These are phyloP conservation scores for Skeletonema marinoi DNA, from an alignment of 108 stramenopile species.

Conservation along the genomic window DNA sequence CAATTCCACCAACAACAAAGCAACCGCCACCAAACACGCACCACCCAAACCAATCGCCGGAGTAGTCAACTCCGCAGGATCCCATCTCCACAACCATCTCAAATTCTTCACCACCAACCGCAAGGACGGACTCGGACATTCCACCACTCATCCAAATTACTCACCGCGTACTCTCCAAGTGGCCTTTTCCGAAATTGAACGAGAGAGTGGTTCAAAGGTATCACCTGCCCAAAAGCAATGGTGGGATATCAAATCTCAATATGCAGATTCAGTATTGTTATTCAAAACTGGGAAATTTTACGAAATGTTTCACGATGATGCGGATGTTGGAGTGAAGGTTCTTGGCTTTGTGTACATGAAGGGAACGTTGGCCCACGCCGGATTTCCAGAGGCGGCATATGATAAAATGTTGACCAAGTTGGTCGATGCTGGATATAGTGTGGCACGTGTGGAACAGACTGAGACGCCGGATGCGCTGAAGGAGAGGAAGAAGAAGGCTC, in stretches of 20 bases:
- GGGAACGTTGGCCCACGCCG: conserved; percentile 92
- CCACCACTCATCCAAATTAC: conserved; percentile 77
- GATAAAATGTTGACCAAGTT: conserved; percentile 85
- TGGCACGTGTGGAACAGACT: conserved; percentile 99
- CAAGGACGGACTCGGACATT: conserved; percentile 64
- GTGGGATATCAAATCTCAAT: conserved; percentile 97
- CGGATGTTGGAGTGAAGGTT: conserved; percentile 93
- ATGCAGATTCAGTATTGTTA: conserved; percentile 95
- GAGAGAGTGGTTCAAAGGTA: conserved; percentile 48
- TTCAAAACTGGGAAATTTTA: conserved; percentile 99
- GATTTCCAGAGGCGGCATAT: conserved; percentile 96
- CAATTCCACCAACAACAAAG: background rate
- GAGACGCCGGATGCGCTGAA: conserved; percentile 96
- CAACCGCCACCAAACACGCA: background rate
- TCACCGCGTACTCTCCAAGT: conserved; percentile 87
- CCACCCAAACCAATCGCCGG: conserved; percentile 27
- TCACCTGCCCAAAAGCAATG: conserved; percentile 94
- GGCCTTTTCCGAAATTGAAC: conserved; percentile 54
- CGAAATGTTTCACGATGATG: conserved; percentile 94
- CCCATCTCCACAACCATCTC: conserved; percentile 91
- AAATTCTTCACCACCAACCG: conserved; percentile 75
- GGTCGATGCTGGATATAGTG: conserved; percentile 94
- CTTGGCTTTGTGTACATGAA: conserved; percentile 97
- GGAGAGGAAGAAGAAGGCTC: conserved; percentile 72
- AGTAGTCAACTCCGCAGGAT: conserved; percentile 71